Conservation (phyloP, 163 green algal species). For the Picocystis sp. region DNA sequence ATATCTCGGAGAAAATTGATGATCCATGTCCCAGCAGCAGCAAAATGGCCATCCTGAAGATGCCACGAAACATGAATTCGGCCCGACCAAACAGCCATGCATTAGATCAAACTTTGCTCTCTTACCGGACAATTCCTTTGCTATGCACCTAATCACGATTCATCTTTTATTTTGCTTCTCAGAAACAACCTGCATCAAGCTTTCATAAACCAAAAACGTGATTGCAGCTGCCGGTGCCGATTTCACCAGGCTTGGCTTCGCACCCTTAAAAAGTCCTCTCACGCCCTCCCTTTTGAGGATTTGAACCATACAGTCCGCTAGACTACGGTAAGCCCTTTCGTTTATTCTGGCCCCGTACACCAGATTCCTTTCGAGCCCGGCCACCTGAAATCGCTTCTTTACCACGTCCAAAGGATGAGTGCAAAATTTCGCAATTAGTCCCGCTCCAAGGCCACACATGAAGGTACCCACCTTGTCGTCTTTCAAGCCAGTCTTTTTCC, state of each 20-base stretch:
- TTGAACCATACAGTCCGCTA: slow-evolving; percentile 8
- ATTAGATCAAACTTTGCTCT: too few species aligned
- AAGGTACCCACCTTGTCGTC: slow-evolving; percentile 18
- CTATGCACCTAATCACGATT: too few species aligned
- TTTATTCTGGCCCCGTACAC: slow-evolving; percentile 38
- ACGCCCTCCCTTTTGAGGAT: slow-evolving; percentile 21
- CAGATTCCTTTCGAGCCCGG: slow-evolving; percentile 10
- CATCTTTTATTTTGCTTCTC: too few species aligned
- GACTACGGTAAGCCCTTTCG: slow-evolving; percentile 8
- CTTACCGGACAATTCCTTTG: too few species aligned
- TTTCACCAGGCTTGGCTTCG: slow-evolving; percentile 47
- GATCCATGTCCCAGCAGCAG: too few species aligned
- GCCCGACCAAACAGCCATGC: too few species aligned
- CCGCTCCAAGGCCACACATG: slow-evolving; percentile 48
- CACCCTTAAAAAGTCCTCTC: slow-evolving; percentile 57
- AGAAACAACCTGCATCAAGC: too few species aligned
- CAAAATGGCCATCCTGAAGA: too few species aligned
- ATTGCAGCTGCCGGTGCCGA: slow-evolving; percentile 74
- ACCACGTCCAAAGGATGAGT: slow-evolving; percentile 87
- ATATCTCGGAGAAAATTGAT: too few species aligned
- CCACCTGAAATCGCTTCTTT: slow-evolving; percentile 86
- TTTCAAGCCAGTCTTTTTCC: background rate
- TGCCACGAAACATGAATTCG: too few species aligned
- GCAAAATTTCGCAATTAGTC: slow-evolving; percentile 53
- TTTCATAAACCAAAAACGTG: slow-evolving; percentile 81